Evolutionary conservation across 2,329 filamentous ascomycete genomes (phyloP).

Genomic region (Alternaria longipes): DNA sequence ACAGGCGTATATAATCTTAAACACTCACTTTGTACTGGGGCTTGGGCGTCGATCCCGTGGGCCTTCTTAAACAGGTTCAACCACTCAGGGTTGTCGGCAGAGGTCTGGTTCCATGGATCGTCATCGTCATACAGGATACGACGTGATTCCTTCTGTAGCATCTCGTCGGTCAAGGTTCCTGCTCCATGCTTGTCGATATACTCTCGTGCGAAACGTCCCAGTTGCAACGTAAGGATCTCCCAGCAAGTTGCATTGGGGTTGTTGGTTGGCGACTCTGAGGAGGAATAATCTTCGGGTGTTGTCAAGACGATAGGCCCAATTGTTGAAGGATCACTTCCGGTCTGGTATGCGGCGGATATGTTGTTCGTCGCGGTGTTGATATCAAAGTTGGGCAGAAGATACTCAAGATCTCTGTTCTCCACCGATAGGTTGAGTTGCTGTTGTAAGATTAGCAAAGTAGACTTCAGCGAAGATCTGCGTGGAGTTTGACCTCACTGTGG

Average conservation of each 20-base stretch:
- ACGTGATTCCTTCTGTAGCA: constrained; percentile 60
- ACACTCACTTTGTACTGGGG: constrained; percentile 18
- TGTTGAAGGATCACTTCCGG: constrained; percentile 17
- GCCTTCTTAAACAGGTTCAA: constrained; percentile 60
- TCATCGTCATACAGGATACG: constrained; percentile 59
- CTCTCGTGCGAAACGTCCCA: constrained; percentile 57
- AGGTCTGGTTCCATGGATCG: constrained; percentile 59
- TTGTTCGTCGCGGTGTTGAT: constrained; percentile 11
- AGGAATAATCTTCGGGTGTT: constrained; percentile 27
- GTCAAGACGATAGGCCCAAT: constrained; percentile 31
- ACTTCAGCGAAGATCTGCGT: background rate
- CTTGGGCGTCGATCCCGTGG: constrained; percentile 50
- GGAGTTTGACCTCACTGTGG: background rate
- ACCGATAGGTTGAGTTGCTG: constrained; percentile 31
- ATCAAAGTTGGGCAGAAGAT: constrained; percentile 30
- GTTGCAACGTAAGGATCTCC: constrained; percentile 59
- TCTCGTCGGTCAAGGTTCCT: constrained; percentile 56
- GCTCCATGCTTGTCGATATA: constrained; percentile 49
- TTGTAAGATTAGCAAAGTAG: constrained; percentile 17
- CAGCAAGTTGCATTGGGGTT: constrained; percentile 55
- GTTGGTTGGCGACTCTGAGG: constrained; percentile 10
- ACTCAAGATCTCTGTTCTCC: constrained; percentile 37
- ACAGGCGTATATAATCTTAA: background rate
- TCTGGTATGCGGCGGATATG: constrained; percentile 30
- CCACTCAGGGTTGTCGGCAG: constrained; percentile 56